Evolutionary conservation across 73 alveolate genomes (phyloP), one percentile per base, ranked within the genome.

Genomic region (Blepharisma japonicum): DNA sequence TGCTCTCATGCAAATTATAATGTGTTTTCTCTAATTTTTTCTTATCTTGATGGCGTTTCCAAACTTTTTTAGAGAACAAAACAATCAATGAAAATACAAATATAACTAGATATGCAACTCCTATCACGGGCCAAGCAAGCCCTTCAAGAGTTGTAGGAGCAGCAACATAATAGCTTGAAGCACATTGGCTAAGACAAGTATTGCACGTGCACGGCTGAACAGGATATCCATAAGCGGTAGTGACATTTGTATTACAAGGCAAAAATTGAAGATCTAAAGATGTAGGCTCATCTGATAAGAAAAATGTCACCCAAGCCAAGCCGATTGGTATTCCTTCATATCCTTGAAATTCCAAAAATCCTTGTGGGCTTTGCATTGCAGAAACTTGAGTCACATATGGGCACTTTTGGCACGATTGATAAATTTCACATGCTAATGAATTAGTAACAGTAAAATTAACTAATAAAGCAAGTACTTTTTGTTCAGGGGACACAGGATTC

Each of bases 281-380:
- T 39, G 14, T n/a, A n/a, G 56, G 68, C 21, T 45, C 61, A 39
- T 70, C 56, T 14, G 27, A 7, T 9, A 39, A 47, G 61, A 14
- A 45, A 47, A 70, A 70, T 9, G 66, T 70, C 0, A 45, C n/a
- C 56, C 66, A 45, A 0, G 46, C 14, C 25, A 70, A 25, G 20
- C 66, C 56, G 0, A 45, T 70, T 14, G 80, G 66, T 18, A 45
- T 47, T 38, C 77, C 80, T 70, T 39, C 80, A 70, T 45, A 47
- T 39, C 80, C 80, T 70, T 70, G 66, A 70, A 70, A 70, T 45
- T 70, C 55, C 39, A 70, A 47, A 47, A 70, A 47, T 4, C 80
- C 80, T 45, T 70, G 77, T 45, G 80, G 68, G 45, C 68, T 45
- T 5, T 70, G 66, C 80, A 70, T 70, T 2, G 80, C 80, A 45